These are phyloP conservation scores for Aspergillus nomiae DNA, from an alignment of 2,329 filamentous ascomycete genomes.

Conservation along the genomic window DNA sequence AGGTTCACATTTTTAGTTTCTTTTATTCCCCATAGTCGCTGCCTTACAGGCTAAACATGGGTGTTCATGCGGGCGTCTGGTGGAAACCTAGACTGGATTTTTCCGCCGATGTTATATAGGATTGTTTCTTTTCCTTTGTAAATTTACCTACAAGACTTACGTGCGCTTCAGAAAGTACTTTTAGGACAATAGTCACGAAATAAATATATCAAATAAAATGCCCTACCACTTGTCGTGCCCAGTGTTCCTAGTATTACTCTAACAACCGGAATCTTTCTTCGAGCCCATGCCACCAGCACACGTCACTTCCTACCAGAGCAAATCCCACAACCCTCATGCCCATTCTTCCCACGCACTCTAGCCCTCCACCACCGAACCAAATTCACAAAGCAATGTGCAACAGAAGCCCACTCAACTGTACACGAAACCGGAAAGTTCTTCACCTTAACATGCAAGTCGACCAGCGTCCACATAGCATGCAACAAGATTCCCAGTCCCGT, in stretches of 20 bases:
- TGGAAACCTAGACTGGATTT: background rate
- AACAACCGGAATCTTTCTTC: conserved; percentile 7
- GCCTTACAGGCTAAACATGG: background rate
- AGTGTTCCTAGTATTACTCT: background rate
- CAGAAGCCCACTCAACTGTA: conserved; percentile 43
- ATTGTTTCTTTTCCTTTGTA: conserved; percentile 2
- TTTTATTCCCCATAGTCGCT: conserved; percentile 13
- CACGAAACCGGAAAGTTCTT: conserved; percentile 43
- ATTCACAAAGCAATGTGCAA: conserved; percentile 43
- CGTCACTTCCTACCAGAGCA: background rate
- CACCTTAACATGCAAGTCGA: conserved; percentile 38
- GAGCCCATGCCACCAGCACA: background rate
- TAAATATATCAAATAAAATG: background rate
- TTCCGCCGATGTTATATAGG: conserved; percentile 9
- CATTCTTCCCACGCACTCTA: conserved; percentile 19
- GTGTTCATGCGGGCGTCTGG: background rate
- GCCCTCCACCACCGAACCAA: conserved; percentile 35
- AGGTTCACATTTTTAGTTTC: conserved; percentile 16
- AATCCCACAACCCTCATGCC: conserved; percentile 13
- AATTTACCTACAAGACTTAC: conserved; percentile 3
- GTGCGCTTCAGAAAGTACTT: background rate
- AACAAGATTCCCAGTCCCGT: conserved; percentile 69
- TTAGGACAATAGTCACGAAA: background rate
- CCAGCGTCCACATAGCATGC: conserved; percentile 61
- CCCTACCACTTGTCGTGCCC: background rate